Evolutionary conservation across 495 filamentous ascomycete genomes (phyloP).

Genomic region (Neurospora intermedia): DNA sequence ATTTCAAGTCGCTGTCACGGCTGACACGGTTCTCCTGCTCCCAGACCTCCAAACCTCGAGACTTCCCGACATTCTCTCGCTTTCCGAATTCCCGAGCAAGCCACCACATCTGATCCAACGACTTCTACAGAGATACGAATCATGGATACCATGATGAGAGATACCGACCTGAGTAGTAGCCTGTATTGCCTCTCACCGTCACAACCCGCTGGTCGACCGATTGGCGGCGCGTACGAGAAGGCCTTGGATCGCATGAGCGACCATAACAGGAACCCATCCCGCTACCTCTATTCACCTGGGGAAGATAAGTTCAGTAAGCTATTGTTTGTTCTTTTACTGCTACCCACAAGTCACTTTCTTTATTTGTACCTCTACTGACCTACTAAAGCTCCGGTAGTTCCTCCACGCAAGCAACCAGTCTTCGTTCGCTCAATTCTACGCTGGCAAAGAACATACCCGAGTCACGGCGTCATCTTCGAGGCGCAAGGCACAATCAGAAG

Average conservation of each 20-base stretch:
- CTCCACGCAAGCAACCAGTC: background rate
- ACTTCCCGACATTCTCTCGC: background rate
- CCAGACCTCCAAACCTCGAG: background rate
- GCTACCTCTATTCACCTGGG: background rate
- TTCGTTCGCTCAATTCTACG: background rate
- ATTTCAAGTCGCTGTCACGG: background rate
- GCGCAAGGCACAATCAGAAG: background rate
- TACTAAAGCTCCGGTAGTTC: background rate
- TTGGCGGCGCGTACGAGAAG: background rate
- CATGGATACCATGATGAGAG: background rate
- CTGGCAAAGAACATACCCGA: background rate
- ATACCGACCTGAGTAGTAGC: background rate
- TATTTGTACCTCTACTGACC: background rate
- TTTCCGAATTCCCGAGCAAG: background rate
- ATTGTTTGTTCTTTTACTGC: background rate
- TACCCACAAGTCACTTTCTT: background rate
- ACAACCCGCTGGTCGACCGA: background rate
- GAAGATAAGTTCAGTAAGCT: background rate
- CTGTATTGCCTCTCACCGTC: background rate
- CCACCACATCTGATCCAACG: background rate
- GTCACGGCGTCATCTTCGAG: background rate
- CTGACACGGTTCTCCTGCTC: background rate
- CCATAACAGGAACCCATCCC: background rate
- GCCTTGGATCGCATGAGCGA: background rate
- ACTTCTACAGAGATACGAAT: background rate